A percentile compares a stretch with the other conserved stretches of the same genome.
Evolutionary conservation across 345 rosid species (phyloP).

Genomic region (Ceriops zippeliana): DNA sequence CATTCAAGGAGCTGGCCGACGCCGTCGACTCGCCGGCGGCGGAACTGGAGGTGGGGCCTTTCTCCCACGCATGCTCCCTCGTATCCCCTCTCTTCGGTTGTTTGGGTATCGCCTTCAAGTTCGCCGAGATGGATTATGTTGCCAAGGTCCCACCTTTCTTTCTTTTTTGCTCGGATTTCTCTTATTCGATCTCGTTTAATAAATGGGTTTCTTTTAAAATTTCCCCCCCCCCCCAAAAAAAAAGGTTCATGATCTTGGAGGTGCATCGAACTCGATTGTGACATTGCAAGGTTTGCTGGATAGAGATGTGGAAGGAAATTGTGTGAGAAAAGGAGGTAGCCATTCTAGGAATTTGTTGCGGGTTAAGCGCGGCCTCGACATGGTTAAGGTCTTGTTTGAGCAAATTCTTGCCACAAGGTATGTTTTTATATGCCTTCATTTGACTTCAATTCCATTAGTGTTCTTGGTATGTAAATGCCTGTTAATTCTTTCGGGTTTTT

Average conservation of each 20-base stretch:
- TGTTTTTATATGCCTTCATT: slow-evolving; percentile 13
- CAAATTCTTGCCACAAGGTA: slow-evolving; percentile 68
- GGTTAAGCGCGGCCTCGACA: slow-evolving; percentile 94
- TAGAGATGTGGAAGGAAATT: slow-evolving; percentile 46
- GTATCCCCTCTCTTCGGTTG: slow-evolving; percentile 94
- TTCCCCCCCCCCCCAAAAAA: background rate
- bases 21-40: slow-evolving; percentile 37
- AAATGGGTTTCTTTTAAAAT: background rate
- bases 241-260: slow-evolving; percentile 75
- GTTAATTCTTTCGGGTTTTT: background rate
- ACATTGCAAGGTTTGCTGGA: slow-evolving; percentile 57
- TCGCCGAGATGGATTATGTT: slow-evolving; percentile 93
- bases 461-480: background rate
- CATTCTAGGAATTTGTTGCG: slow-evolving; percentile 84
- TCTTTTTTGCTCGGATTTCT: background rate
- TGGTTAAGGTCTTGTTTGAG: slow-evolving; percentile 85
- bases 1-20: slow-evolving; percentile 60
- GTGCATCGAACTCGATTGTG: slow-evolving; percentile 60
- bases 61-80: slow-evolving; percentile 80
- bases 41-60: slow-evolving; percentile 59
- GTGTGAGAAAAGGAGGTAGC: slow-evolving; percentile 73
- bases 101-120: slow-evolving; percentile 92
- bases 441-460: background rate
- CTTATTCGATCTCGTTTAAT: background rate
- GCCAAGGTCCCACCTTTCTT: slow-evolving; percentile 52